Conservation (phyloP, 1,139 yeast genomes). For the Scheffersomyces parashehatae region DNA sequence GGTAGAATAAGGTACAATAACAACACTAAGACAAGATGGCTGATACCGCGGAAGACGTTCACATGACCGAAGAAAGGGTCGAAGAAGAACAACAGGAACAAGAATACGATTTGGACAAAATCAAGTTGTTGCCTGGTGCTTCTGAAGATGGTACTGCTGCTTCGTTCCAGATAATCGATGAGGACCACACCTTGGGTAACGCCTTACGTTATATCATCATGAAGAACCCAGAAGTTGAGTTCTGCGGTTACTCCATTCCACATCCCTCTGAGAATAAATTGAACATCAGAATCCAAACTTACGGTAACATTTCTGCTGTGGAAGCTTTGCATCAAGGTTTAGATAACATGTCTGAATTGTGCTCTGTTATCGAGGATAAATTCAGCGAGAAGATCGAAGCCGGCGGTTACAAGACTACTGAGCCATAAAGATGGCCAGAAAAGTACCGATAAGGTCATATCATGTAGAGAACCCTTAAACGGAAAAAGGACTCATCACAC, state of each 20-base stretch:
- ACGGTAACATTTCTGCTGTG: conserved; percentile 83
- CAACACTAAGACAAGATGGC: conserved; percentile 15
- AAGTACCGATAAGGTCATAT: no score
- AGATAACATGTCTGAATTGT: conserved; percentile 78
- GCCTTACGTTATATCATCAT: conserved; percentile 89
- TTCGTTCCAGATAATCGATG: conserved; percentile 87
- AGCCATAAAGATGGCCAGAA: conserved; percentile 30
- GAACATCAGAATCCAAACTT: conserved; percentile 91
- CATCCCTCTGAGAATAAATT: conserved; percentile 94
- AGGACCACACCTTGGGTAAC: conserved; percentile 95
- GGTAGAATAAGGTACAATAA: not conserved
- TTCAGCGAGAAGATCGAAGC: conserved; percentile 66
- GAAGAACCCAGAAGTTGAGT: conserved; percentile 97
- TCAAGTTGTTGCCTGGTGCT: conserved; percentile 78
- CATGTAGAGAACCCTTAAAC: no score
- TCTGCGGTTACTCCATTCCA: conserved; percentile 98
- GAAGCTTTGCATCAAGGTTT: conserved; percentile 93
- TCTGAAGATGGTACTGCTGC: conserved; percentile 95
- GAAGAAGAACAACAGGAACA: conserved; percentile 30
- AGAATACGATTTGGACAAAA: conserved; percentile 51
- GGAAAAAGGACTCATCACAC: no score
- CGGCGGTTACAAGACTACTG: conserved; percentile 49
- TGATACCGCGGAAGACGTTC: conserved; percentile 22
- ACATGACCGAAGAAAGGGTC: conserved; percentile 22
- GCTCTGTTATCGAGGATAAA: conserved; percentile 78